Evolutionary conservation across 2,329 filamentous ascomycete genomes (phyloP).

Genomic region (Pseudocercospora fuligena): DNA sequence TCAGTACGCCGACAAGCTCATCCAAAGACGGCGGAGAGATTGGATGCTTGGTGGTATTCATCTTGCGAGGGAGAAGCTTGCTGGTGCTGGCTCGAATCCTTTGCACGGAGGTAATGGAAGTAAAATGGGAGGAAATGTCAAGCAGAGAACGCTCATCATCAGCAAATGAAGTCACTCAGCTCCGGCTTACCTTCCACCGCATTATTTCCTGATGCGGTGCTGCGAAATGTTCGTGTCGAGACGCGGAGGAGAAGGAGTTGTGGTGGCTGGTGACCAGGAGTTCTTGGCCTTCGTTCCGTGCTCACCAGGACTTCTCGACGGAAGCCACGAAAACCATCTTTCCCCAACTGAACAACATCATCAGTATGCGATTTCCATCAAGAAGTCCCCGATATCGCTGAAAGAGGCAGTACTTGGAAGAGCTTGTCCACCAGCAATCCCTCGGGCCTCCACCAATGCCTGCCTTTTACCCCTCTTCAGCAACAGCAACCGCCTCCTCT

Average conservation of each 20-base stretch:
- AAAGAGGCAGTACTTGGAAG: background rate
- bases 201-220: background rate
- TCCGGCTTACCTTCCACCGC: slow-evolving; percentile 7
- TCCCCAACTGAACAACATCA: background rate
- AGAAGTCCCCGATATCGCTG: background rate
- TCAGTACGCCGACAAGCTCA: slow-evolving; percentile 31
- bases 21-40: slow-evolving; percentile 34
- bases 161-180: slow-evolving; percentile 10
- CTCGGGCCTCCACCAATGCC: slow-evolving; percentile 20
- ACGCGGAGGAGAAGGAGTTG: background rate
- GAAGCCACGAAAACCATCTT: background rate
- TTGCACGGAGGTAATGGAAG: background rate
- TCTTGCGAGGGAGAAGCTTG: slow-evolving; percentile 17
- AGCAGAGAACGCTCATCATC: background rate
- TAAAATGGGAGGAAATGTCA: background rate
- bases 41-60: slow-evolving; percentile 32
- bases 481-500: background rate
- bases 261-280: background rate
- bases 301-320: background rate
- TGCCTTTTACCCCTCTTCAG: slow-evolving; percentile 22
- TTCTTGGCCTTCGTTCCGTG: slow-evolving; percentile 6
- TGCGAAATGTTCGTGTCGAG: background rate
- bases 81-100: slow-evolving; percentile 1
- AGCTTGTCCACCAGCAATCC: background rate
- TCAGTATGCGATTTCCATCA: background rate